Conservation (phyloP, 768 basidiomycete genomes). For the Pulveroboletus sp. region DNA sequence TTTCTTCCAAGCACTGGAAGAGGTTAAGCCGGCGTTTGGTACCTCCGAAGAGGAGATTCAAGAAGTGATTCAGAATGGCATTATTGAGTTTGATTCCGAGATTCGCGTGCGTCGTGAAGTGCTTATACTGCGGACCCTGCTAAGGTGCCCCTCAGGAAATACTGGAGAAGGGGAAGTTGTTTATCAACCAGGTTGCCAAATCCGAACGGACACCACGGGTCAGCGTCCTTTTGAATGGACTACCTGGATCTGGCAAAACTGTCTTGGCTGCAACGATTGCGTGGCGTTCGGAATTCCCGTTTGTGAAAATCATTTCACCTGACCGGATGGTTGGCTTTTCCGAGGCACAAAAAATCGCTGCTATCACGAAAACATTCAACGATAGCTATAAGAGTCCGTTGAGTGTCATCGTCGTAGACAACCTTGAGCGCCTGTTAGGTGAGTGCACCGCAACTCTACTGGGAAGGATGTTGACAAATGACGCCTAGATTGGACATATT, state of each 20-base stretch:
- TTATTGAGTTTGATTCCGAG: constrained; percentile 75
- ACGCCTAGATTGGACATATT: constrained; percentile 83
- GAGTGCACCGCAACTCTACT: constrained; percentile 18
- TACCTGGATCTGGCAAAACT: constrained; percentile 90
- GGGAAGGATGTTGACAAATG: constrained; percentile 4
- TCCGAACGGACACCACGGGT: constrained; percentile 90
- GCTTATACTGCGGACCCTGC: constrained; percentile 1
- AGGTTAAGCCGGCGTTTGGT: constrained; percentile 96
- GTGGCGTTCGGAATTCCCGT: constrained; percentile 89
- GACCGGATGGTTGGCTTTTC: constrained; percentile 96
- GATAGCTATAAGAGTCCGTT: constrained; percentile 98
- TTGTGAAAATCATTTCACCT: constrained; percentile 95
- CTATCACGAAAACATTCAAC: constrained; percentile 87
- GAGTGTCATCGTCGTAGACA: constrained; percentile 95
- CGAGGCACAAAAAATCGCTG: constrained; percentile 86
- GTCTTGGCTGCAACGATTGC: constrained; percentile 93
- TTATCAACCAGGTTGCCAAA: constrained; percentile 90
- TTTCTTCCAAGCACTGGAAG: constrained; percentile 86
- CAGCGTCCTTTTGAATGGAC: constrained; percentile 83
- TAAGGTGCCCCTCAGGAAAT: constrained; percentile 54
- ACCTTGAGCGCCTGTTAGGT: constrained; percentile 90
- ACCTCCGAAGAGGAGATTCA: constrained; percentile 94
- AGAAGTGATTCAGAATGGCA: constrained; percentile 92
- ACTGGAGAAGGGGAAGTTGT: constrained; percentile 77
- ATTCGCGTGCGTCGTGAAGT: constrained; percentile 54